Evolutionary conservation across 140 eudicot species (phyloP), one percentile per base, ranked within the genome.

Genomic region (Anethum foeniculum): DNA sequence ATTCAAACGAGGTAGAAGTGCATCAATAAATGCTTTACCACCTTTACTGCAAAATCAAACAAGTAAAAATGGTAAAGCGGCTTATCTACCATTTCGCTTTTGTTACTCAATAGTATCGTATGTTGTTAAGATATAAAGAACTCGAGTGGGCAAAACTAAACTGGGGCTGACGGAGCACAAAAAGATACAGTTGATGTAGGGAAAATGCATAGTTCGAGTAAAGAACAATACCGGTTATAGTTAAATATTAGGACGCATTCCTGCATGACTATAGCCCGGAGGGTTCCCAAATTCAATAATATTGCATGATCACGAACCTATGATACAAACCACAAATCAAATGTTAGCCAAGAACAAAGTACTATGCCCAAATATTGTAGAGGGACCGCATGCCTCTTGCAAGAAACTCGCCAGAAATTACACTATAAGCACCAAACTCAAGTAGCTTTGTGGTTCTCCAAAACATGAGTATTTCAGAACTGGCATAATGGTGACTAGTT

Each of bases 231-330:
- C 98, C 98, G 90, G 84, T 94, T 89, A 85, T 92, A 95, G 84
- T 95, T 95, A 80, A 93, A 95, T 79, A 95, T 93, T 41, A 93
- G 86, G 84, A 93, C 99, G 52, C 93, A 49, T 49, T 93, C 97
- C 86, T 91, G 97, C 99, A 96, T 96, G 80, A 86, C 97, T 80
- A 96, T 96, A 76, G 99, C 99, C 39, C 98, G 87, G 60, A 93
- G 84, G 4, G 99, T 88, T 43, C 99, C 99, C 88, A 96, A 85
- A 89, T 93, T 96, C 90, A 96, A 79, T 44, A 96, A 83, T 80
- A 96, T 93, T 73, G 98, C 98, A 87, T 93, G 87, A 72, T 96
- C 99, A 67, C 99, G 98, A 71, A 96, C 96, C 99, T 96, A 80
- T 48, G 21, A 65, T 39, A 81, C 74, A 67, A 46, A 79, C 27